These are phyloP conservation scores for Piloderma croceum DNA, from an alignment of 768 basidiomycete species.

Conservation along the genomic window DNA sequence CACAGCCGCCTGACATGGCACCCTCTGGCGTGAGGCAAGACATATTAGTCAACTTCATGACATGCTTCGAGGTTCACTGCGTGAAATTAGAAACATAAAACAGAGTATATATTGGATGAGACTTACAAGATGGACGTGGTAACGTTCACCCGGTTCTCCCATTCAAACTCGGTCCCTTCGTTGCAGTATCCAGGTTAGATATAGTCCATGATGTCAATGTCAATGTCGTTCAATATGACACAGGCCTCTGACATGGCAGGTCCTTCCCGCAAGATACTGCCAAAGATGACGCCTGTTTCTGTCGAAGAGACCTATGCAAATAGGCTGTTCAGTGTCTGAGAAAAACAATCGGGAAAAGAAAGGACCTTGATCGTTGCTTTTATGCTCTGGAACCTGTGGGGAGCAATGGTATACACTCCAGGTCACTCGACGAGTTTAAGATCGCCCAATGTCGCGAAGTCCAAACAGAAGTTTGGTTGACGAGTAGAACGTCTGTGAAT, in stretches of 20 bases:
- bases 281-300: slow-evolving; percentile 97
- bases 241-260: slow-evolving; percentile 82
- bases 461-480: slow-evolving; percentile 98
- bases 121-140: slow-evolving; percentile 76
- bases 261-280: slow-evolving; percentile 95
- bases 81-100: neutral
- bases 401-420: slow-evolving; percentile 85
- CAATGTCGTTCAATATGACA: slow-evolving; percentile 94
- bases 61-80: slow-evolving; percentile 78
- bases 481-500: slow-evolving; percentile 95
- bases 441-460: slow-evolving; percentile 96
- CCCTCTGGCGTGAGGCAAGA: slow-evolving; percentile 88
- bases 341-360: neutral
- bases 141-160: slow-evolving; percentile 99
- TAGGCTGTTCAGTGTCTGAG: neutral
- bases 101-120: slow-evolving; percentile 4
- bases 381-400: slow-evolving; percentile 97
- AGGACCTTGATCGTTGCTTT: slow-evolving; percentile 92
- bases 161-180: slow-evolving; percentile 99
- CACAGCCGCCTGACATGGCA: slow-evolving; percentile 88
- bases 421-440: slow-evolving; percentile 95
- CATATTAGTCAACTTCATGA: slow-evolving; percentile 98
- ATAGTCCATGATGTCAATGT: slow-evolving; percentile 98
- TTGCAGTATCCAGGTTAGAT: slow-evolving; percentile 95
- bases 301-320: slow-evolving; percentile 72